These are phyloP conservation scores for Isabelozyma gotoi DNA, from an alignment of 805 yeast genomes.

Conservation along the genomic window DNA sequence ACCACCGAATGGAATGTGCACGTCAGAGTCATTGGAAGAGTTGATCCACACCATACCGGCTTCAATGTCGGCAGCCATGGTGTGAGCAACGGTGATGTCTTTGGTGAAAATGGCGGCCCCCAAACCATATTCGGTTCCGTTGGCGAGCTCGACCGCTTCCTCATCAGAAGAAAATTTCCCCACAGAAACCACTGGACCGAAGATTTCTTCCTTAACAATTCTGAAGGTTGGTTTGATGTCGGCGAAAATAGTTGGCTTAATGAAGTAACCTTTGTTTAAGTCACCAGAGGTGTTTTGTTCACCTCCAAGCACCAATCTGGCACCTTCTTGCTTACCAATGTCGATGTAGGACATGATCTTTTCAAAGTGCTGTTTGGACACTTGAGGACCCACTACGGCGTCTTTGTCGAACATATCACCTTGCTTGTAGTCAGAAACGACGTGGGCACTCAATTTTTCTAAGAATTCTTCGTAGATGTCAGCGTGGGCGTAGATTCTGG, in stretches of 20 bases:
- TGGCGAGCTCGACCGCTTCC: slow-evolving; percentile 69
- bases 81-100: slow-evolving; percentile 65
- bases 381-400: slow-evolving; percentile 61
- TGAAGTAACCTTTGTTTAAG: slow-evolving; percentile 56
- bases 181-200: slow-evolving; percentile 81
- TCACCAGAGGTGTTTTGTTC: slow-evolving; percentile 40
- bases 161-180: slow-evolving; percentile 65
- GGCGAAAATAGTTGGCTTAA: slow-evolving; percentile 75
- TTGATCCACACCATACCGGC: slow-evolving; percentile 49
- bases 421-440: slow-evolving; percentile 50
- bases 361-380: slow-evolving; percentile 56
- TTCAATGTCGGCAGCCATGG: slow-evolving; percentile 51
- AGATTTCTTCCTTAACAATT: slow-evolving; percentile 77
- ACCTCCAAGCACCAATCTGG: slow-evolving; percentile 41
- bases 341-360: slow-evolving; percentile 46
- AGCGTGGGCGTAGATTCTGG: slow-evolving; percentile 60
- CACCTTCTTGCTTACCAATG: slow-evolving; percentile 46
- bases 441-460: slow-evolving; percentile 41
- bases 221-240: slow-evolving; percentile 65
- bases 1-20: slow-evolving; percentile 71
- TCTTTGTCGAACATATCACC: slow-evolving; percentile 52
- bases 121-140: slow-evolving; percentile 72
- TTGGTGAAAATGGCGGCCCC: slow-evolving; percentile 80
- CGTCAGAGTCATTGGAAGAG: slow-evolving; percentile 44
- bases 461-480: slow-evolving; percentile 55